Evolutionary conservation across 495 filamentous ascomycete genomes (phyloP), one percentile per base, ranked within the genome.

Genomic region (Aspergillus campestris): DNA sequence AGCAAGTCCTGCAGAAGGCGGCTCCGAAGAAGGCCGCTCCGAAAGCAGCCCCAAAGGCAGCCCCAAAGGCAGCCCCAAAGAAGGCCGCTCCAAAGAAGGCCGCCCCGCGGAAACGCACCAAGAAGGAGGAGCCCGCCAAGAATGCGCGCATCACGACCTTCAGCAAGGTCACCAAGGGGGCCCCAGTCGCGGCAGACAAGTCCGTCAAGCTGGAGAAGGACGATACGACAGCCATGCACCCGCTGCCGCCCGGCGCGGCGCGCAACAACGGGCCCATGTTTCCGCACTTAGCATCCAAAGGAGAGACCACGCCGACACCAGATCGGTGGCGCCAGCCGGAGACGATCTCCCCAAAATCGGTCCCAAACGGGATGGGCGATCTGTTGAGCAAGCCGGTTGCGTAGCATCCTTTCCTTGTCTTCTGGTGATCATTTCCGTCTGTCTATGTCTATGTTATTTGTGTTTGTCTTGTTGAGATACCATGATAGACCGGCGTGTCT

Each of bases 401-500:
- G 30, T 54, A 31, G 41, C 11, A 27, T 48, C 29, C 10, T 15
- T 37, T 42, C 44, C 11, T 48, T 49, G 40, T 31, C 31, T 27
- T 10, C 36, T 33, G 37, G 15, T 45, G 40, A 24, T 18, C 11
- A 13, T 13, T 32, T 29, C 31, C 15, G 34, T 46, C 41, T 10
- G 42, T 37, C 18, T 38, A 34, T 32, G 44, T 47, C 45, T 50
- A 24, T 47, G 7, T 41, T 38, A 32, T 43, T 45, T 9, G 36
- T 49, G 34, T 51, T 7, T 44, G 33, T 49, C 42, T 35, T 38
- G n/a, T 24, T 24, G 18, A 52, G 67, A 71, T 71, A 69, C 65
- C 67, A 69, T 47, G 65, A 67, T 71, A 71, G 65, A 71, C 51
- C 47, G 56, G 54, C 54, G 48, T 59, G 39, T 50, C 56, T 60